These are phyloP conservation scores for Corymbia maculata DNA, from an alignment of 345 rosid species.

Conservation along the genomic window DNA sequence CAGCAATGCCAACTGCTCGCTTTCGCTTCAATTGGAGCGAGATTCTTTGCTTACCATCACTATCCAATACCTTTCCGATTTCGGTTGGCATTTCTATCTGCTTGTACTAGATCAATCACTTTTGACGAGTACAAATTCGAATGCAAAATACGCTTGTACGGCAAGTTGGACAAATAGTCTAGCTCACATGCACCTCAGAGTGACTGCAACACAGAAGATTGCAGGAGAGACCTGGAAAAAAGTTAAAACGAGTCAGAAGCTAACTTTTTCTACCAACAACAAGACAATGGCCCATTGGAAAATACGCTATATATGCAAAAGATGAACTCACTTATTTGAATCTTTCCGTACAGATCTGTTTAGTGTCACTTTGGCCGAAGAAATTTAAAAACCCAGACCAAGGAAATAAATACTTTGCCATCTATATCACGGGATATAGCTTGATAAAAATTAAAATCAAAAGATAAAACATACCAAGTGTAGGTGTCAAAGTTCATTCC, in stretches of 20 bases:
- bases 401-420: not conserved
- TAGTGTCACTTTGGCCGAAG: not conserved
- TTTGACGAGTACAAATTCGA: not conserved
- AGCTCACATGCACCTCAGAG: slow-evolving; percentile 15
- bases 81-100: slow-evolving; percentile 15
- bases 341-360: not conserved
- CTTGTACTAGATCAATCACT: slow-evolving; percentile 13
- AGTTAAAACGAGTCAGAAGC: not conserved
- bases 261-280: not conserved
- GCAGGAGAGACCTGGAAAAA: slow-evolving; percentile 20
- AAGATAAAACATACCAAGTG: not conserved
- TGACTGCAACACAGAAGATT: slow-evolving; percentile 14
- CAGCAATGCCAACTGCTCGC: slow-evolving; percentile 16
- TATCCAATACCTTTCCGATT: slow-evolving; percentile 15
- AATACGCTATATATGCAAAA: not conserved
- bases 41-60: slow-evolving; percentile 4
- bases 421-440: not conserved
- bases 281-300: not conserved
- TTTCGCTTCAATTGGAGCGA: not conserved
- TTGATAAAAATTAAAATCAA: not conserved
- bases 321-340: not conserved
- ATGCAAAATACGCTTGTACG: not conserved
- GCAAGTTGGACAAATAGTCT: not conserved
- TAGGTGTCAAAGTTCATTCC: not conserved
- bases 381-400: not conserved